Conservation (phyloP, 768 basidiomycete species). For the Mycena filopes region DNA sequence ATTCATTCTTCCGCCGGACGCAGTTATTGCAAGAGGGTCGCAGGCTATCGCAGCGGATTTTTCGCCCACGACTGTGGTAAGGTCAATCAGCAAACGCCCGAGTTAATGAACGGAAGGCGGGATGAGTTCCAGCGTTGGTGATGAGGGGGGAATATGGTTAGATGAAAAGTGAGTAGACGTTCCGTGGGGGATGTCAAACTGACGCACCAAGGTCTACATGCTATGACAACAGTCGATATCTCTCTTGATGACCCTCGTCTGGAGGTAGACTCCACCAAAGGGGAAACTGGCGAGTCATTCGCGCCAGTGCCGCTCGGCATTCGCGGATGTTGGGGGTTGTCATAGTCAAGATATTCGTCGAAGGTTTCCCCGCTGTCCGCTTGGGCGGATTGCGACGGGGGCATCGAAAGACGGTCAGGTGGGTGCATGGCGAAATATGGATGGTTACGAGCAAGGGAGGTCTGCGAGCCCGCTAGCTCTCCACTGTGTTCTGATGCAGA, state of each 20-base stretch:
- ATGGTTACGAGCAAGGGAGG: conserved; percentile 32
- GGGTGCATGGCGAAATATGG: conserved; percentile 28
- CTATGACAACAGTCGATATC: conserved; percentile 78
- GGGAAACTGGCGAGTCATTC: conserved; percentile 33
- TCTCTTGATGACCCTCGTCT: conserved; percentile 60
- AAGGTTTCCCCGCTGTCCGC: conserved; percentile 9
- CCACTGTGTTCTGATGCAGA: conserved; percentile 32
- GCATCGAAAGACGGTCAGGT: conserved; percentile 28
- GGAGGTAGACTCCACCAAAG: conserved; percentile 47
- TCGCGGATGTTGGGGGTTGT: conserved; percentile 43
- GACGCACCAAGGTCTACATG: conserved; percentile 85
- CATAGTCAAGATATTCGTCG: conserved; percentile 20
- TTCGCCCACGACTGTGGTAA: conserved; percentile 75
- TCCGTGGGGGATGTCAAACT: conserved; percentile 46
- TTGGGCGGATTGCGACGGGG: conserved; percentile 1
- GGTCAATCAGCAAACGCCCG: conserved; percentile 16
- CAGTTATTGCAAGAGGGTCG: conserved; percentile 87
- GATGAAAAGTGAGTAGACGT: conserved; percentile 42
- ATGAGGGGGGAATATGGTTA: conserved; percentile 33
- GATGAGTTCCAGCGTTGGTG: conserved; percentile 38
- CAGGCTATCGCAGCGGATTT: conserved; percentile 88
- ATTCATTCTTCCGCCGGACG: conserved; percentile 77
- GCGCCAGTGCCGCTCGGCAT: conserved; percentile 46
- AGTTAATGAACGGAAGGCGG: conserved; percentile 40
- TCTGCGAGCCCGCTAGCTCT: conserved; percentile 12